phyloP scores from a whole-genome alignment of 495 filamentous ascomycete genomes.

The Umbilicaria muhlenbergii region DNA sequence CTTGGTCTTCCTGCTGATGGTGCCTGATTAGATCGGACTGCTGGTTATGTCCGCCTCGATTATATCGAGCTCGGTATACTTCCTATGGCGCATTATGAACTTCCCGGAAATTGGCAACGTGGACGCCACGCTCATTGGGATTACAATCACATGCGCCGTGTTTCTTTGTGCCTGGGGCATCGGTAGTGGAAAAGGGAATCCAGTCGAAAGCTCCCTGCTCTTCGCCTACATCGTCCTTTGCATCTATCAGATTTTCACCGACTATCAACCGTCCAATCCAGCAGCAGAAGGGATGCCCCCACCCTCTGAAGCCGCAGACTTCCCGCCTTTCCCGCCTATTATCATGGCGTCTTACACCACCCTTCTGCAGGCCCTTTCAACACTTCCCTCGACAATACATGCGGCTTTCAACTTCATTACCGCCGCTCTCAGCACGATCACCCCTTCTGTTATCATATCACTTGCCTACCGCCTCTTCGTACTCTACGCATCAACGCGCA shows the following conservation, averaged over 20 bases:
- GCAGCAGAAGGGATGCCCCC: constrained; percentile 37
- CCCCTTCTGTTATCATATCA: constrained; percentile 85
- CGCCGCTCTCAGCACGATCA: constrained; percentile 82
- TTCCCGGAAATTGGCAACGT: constrained; percentile 88
- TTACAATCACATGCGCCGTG: constrained; percentile 75
- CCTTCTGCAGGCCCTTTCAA: constrained; percentile 65
- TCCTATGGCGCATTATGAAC: constrained; percentile 83
- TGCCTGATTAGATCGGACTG: constrained; percentile 53
- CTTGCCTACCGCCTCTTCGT: constrained; percentile 85
- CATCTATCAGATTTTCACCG: constrained; percentile 98
- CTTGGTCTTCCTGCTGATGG: constrained; percentile 5
- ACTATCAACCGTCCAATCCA: constrained; percentile 67
- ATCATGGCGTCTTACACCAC: constrained; percentile 99
- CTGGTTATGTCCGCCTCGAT: constrained; percentile 76
- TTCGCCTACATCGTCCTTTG: constrained; percentile 95
- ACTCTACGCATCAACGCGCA: constrained; percentile 86
- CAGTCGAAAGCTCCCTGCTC: constrained; percentile 86
- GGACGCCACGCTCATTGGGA: constrained; percentile 87
- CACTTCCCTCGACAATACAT: constrained; percentile 67
- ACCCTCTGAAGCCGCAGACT: constrained; percentile 50
- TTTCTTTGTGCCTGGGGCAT: constrained; percentile 92
- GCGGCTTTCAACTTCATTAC: constrained; percentile 75
- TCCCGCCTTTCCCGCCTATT: constrained; percentile 86
- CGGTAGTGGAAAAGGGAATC: constrained; percentile 83
- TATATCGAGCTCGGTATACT: constrained; percentile 88